Evolutionary conservation across 495 filamentous ascomycete genomes (phyloP).

Genomic region (Penicillium nucicola): DNA sequence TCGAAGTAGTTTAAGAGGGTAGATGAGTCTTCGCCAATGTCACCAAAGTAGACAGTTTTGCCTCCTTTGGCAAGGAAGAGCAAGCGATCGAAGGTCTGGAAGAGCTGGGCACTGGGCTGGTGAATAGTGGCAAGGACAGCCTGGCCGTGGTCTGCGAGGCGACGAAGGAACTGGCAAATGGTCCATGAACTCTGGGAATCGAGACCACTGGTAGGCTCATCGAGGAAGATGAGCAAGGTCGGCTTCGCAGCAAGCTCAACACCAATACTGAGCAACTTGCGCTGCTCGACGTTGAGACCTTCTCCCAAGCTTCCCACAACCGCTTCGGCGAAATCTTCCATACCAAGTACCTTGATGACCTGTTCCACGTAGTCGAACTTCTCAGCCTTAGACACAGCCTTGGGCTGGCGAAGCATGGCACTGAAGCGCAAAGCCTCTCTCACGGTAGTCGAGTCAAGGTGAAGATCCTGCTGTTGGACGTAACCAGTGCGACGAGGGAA

Average conservation of each 20-base stretch:
- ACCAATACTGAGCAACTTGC: slow-evolving; percentile 84
- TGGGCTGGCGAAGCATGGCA: slow-evolving; percentile 79
- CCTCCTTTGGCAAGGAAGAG: slow-evolving; percentile 80
- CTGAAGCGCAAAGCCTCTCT: slow-evolving; percentile 79
- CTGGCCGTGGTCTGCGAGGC: slow-evolving; percentile 79
- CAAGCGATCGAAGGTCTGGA: slow-evolving; percentile 86
- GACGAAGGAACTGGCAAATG: slow-evolving; percentile 73
- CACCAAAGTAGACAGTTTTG: slow-evolving; percentile 82
- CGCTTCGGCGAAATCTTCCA: slow-evolving; percentile 42
- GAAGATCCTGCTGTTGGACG: slow-evolving; percentile 90
- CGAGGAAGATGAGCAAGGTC: slow-evolving; percentile 78
- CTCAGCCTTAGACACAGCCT: slow-evolving; percentile 29
- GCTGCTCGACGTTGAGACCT: slow-evolving; percentile 84
- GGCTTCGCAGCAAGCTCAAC: slow-evolving; percentile 89
- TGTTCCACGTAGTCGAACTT: slow-evolving; percentile 48
- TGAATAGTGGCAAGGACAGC: slow-evolving; percentile 92
- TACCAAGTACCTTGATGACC: slow-evolving; percentile 45
- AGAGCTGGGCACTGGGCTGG: slow-evolving; percentile 84
- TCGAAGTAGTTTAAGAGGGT: slow-evolving; percentile 74
- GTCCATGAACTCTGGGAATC: slow-evolving; percentile 86
- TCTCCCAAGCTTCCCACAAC: slow-evolving; percentile 40
- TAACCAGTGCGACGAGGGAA: slow-evolving; percentile 93
- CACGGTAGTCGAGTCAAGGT: slow-evolving; percentile 81
- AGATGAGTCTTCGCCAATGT: slow-evolving; percentile 70
- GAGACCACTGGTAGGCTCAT: slow-evolving; percentile 86